Evolutionary conservation across 345 rosid genomes (phyloP).

Genomic region (Dipteronia dyeriana): DNA sequence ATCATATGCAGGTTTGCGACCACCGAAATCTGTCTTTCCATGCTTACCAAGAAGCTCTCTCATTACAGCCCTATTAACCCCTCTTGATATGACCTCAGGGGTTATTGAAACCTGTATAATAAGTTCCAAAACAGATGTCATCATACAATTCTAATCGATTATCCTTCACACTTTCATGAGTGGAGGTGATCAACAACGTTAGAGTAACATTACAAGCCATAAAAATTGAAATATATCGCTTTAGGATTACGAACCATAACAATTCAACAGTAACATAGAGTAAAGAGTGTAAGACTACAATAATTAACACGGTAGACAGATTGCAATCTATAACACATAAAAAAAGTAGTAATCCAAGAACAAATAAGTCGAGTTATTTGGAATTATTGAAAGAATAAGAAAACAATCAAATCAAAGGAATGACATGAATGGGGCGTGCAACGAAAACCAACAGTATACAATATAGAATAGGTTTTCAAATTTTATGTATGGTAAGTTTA

Average conservation of each 20-base stretch:
- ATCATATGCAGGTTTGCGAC: slow-evolving; percentile 60
- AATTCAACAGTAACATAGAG: background rate
- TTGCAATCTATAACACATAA: too few species aligned
- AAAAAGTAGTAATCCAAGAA: too few species aligned
- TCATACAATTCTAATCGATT: background rate
- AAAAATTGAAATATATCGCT: too few species aligned
- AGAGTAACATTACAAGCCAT: background rate
- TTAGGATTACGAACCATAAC: background rate
- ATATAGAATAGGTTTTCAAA: too few species aligned
- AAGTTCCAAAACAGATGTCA: background rate
- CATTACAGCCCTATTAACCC: slow-evolving; percentile 51
- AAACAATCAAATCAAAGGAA: too few species aligned
- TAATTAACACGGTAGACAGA: too few species aligned
- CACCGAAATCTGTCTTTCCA: slow-evolving; percentile 42
- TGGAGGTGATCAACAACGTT: background rate
- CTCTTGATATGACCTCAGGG: slow-evolving; percentile 54
- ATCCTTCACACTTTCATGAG: background rate
- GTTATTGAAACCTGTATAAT: slow-evolving; percentile 44
- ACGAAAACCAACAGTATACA: too few species aligned
- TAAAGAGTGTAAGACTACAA: background rate
- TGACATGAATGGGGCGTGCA: too few species aligned
- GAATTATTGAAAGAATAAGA: too few species aligned
- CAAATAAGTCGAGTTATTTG: too few species aligned
- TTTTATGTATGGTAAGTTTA: too few species aligned
- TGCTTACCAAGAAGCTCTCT: slow-evolving; percentile 42